phyloP scores from a whole-genome alignment of 169 alveolate species.

The Plasmodium yoelii region DNA sequence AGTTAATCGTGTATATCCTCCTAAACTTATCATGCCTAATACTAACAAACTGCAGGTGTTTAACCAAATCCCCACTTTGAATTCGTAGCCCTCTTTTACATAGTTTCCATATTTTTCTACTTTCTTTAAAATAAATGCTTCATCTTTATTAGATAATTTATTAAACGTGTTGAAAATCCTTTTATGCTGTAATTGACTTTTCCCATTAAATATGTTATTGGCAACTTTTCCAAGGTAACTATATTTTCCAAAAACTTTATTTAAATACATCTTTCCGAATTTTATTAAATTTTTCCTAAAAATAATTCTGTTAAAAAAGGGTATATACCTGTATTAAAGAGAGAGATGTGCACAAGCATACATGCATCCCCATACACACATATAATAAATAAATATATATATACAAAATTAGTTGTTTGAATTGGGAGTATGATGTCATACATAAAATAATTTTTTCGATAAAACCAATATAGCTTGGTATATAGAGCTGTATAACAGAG shows the following conservation, averaged over 20 bases:
- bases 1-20: conserved; percentile 93
- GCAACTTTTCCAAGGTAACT: conserved; percentile 9
- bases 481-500: too few relatives aligned
- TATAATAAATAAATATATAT: too few relatives aligned
- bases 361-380: too few relatives aligned
- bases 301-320: too few relatives aligned
- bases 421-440: too few relatives aligned
- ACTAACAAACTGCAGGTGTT: conserved; percentile 81
- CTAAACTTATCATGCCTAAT: conserved; percentile 87
- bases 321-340: too few relatives aligned
- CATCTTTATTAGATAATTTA: conserved; percentile 42
- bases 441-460: too few relatives aligned
- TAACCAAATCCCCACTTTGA: conserved; percentile 73
- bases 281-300: too few relatives aligned
- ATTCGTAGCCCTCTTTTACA: conserved; percentile 70
- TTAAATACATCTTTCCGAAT: conserved; percentile 10
- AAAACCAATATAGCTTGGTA: too few relatives aligned
- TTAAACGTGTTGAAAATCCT: conserved; percentile 21
- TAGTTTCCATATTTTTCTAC: conserved; percentile 34
- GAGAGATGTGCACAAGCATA: too few relatives aligned
- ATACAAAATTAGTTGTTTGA: too few relatives aligned
- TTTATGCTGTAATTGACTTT: not conserved
- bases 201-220: not conserved
- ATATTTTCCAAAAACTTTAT: conserved; percentile 21
- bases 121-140: conserved; percentile 34